Percentiles rank a stretch among this genome's conserved stretches.
Evolutionary conservation across 129 eudicot genomes (phyloP).

Genomic region (Helichrysum umbraculigerum): DNA sequence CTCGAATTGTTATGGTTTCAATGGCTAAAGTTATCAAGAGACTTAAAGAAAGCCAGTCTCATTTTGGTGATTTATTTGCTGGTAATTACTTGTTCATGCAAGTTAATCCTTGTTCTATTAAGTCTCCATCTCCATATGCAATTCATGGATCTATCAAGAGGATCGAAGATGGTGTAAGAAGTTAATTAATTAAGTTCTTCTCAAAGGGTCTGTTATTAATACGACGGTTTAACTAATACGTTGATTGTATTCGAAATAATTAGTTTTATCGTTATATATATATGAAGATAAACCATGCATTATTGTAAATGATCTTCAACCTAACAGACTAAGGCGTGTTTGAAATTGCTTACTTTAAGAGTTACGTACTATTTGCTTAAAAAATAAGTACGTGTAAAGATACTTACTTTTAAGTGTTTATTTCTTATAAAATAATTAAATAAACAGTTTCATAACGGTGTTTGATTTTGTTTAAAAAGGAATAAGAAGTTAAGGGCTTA

Average conservation of each 20-base stretch:
- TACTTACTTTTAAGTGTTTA: no score
- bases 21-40: conserved; percentile 59
- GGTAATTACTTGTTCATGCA: conserved; percentile 91
- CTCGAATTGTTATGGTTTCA: conserved; percentile 42
- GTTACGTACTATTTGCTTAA: no score
- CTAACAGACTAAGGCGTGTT: neutral
- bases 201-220: conserved; percentile 19
- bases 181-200: neutral
- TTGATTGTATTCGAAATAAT: neutral
- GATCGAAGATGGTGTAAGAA: conserved; percentile 21
- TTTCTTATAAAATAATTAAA: no score
- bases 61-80: conserved; percentile 85
- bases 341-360: no score
- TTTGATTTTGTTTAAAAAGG: no score
- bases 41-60: conserved; percentile 70
- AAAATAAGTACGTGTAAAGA: no score
- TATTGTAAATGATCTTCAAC: neutral
- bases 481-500: neutral
- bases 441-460: no score
- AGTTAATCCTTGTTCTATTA: conserved; percentile 66
- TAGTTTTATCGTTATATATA: neutral
- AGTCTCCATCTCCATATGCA: conserved; percentile 29
- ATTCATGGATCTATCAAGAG: conserved; percentile 30
- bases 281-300: neutral
- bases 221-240: neutral